Percentiles rank a stretch among this genome's conserved stretches.
phyloP scores from a whole-genome alignment of 2,329 filamentous ascomycete genomes.

The Ceratocystis albifundus region DNA sequence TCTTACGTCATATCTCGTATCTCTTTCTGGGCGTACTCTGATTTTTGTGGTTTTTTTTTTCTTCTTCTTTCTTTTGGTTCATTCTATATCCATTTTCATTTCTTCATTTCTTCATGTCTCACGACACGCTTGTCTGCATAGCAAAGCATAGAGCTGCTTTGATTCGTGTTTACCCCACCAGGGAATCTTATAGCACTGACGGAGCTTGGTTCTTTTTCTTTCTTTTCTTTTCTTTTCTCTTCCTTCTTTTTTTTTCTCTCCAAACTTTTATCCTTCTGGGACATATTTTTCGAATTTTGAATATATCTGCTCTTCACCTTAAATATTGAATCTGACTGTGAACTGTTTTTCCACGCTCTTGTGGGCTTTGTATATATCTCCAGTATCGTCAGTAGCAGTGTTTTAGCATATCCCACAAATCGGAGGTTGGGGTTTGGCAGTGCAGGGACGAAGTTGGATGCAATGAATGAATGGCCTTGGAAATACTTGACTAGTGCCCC shows the following conservation, averaged over 20 bases:
- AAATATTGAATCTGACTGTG: no score
- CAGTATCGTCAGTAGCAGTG: no score
- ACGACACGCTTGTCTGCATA: neutral
- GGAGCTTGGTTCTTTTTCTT: neutral
- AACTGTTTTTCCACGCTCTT: no score
- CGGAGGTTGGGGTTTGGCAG: no score
- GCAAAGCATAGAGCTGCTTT: neutral
- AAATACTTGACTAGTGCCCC: no score
- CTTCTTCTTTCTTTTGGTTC: neutral
- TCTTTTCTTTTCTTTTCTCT: neutral
- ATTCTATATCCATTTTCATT: neutral
- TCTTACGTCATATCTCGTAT: slow-evolving; percentile 2
- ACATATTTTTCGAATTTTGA: neutral
- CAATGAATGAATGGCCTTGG: no score
- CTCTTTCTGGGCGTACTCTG: neutral
- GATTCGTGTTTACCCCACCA: neutral
- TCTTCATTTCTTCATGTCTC: neutral
- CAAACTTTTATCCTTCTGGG: neutral
- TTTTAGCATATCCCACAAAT: no score
- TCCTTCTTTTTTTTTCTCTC: neutral
- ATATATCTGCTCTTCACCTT: neutral
- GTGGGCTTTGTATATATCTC: no score
- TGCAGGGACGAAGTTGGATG: no score
- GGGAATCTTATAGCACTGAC: neutral
- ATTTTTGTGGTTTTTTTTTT: neutral